Evolutionary conservation across 2,329 filamentous ascomycete species (phyloP).

Genomic region (Claviceps sp.): DNA sequence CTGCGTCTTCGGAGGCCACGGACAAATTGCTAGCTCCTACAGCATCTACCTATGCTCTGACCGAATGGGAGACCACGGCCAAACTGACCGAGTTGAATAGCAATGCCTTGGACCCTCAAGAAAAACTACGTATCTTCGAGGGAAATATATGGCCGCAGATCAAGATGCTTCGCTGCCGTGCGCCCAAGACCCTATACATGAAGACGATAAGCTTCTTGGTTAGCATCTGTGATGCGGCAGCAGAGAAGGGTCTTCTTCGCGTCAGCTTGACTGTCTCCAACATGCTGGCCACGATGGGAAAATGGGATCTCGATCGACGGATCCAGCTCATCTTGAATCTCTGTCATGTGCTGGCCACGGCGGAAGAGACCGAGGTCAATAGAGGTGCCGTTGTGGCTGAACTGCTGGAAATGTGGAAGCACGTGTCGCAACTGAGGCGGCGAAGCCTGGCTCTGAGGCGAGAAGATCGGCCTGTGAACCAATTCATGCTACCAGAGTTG

Average conservation of each 20-base stretch:
- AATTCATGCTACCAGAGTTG: conserved; percentile 18
- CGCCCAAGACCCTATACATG: conserved; percentile 17
- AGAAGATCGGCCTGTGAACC: conserved; percentile 2
- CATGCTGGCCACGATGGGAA: conserved; percentile 14
- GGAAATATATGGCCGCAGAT: conserved; percentile 19
- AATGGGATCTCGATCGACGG: conserved; percentile 14
- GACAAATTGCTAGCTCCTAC: conserved; percentile 1
- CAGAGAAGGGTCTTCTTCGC: conserved; percentile 7
- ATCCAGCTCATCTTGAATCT: conserved; percentile 20
- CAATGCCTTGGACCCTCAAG: conserved; percentile 3
- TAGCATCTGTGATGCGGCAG: conserved; percentile 8
- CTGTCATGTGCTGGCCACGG: conserved; percentile 14
- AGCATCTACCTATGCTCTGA: conserved; percentile 4
- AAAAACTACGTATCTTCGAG: conserved; percentile 15
- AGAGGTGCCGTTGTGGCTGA: conserved; percentile 14
- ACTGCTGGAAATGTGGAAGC: conserved; percentile 23
- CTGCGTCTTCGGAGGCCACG: not conserved
- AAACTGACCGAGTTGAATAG: conserved; percentile 15
- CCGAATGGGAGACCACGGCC: conserved; percentile 18
- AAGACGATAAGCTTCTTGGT: conserved; percentile 11
- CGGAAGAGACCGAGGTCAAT: conserved; percentile 5
- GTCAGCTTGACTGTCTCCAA: conserved; percentile 14
- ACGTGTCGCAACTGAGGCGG: conserved; percentile 22
- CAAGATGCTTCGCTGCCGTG: conserved; percentile 11
- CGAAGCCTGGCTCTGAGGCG: conserved; percentile 10